These are phyloP conservation scores for Hanseniaspora hatyaiensis DNA, from an alignment of 805 yeast species.

Conservation along the genomic window DNA sequence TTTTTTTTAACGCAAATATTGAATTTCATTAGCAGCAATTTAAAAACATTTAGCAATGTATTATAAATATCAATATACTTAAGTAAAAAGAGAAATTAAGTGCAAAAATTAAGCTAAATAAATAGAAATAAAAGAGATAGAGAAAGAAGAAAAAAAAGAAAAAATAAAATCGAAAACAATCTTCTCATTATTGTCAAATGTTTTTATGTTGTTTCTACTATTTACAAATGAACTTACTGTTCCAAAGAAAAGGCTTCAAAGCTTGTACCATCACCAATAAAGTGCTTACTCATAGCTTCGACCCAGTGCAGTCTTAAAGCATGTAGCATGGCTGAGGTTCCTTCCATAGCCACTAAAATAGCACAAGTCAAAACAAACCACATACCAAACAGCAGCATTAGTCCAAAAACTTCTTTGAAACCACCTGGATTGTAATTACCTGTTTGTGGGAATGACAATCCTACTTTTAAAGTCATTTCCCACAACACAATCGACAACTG, in stretches of 20 bases:
- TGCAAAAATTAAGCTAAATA: no score
- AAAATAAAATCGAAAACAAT: not conserved
- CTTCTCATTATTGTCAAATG: not conserved
- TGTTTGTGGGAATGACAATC: constrained; percentile 39
- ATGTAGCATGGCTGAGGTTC: constrained; percentile 97
- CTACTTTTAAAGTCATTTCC: constrained; percentile 82
- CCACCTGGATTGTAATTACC: constrained; percentile 33
- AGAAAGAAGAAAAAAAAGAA: not conserved
- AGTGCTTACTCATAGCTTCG: constrained; percentile 96
- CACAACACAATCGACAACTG: constrained; percentile 90
- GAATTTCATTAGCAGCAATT: no score
- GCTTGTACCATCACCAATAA: constrained; percentile 89
- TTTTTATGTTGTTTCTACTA: no score
- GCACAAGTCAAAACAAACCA: constrained; percentile 90
- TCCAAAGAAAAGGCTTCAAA: constrained; percentile 78
- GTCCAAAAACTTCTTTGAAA: constrained; percentile 56
- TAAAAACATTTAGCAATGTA: no score
- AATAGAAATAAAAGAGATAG: no score
- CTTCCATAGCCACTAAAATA: constrained; percentile 92
- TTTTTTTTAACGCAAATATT: no score
- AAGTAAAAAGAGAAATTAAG: no score
- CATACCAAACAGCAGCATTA: constrained; percentile 76
- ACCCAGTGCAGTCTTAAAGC: constrained; percentile 99
- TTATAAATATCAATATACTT: no score
- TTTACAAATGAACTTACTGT: constrained; percentile 15